phyloP scores from a whole-genome alignment of 2,329 filamentous ascomycete genomes.

The Macrophomina pseudophaseolina region DNA sequence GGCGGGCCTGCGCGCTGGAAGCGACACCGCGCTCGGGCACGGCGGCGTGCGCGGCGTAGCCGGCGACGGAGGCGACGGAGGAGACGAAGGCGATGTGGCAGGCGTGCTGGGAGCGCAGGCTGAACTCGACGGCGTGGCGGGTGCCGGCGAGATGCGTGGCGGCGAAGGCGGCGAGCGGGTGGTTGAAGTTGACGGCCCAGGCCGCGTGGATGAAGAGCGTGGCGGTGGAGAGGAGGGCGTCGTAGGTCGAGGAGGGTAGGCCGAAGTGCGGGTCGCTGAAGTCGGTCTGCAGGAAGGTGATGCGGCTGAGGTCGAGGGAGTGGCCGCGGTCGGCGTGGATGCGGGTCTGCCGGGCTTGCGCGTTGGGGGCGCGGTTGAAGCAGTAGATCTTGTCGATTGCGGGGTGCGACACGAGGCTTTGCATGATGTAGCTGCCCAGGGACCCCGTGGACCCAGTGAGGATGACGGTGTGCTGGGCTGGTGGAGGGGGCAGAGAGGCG shows the following conservation, averaged over 20 bases:
- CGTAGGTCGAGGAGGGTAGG: slow-evolving; percentile 17
- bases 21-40: slow-evolving; percentile 38
- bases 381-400: slow-evolving; percentile 27
- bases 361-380: slow-evolving; percentile 27
- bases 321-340: slow-evolving; percentile 4
- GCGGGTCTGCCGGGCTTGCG: not conserved
- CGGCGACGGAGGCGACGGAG: slow-evolving; percentile 43
- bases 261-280: slow-evolving; percentile 27
- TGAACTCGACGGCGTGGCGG: slow-evolving; percentile 44
- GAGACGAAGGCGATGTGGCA: slow-evolving; percentile 45
- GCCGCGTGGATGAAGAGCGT: slow-evolving; percentile 44
- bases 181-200: slow-evolving; percentile 47
- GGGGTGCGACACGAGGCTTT: slow-evolving; percentile 22
- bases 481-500: not conserved
- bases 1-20: slow-evolving; percentile 35
- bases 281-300: slow-evolving; percentile 26
- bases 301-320: slow-evolving; percentile 10
- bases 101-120: slow-evolving; percentile 31
- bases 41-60: slow-evolving; percentile 1
- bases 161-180: slow-evolving; percentile 37
- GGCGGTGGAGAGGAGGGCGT: slow-evolving; percentile 16
- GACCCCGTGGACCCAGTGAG: slow-evolving; percentile 31
- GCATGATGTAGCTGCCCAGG: slow-evolving; percentile 29
- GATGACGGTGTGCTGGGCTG: slow-evolving; percentile 24
- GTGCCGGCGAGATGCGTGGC: slow-evolving; percentile 37